Conservation (phyloP, 805 yeast species). For the Kluyveromyces aestuarii region DNA sequence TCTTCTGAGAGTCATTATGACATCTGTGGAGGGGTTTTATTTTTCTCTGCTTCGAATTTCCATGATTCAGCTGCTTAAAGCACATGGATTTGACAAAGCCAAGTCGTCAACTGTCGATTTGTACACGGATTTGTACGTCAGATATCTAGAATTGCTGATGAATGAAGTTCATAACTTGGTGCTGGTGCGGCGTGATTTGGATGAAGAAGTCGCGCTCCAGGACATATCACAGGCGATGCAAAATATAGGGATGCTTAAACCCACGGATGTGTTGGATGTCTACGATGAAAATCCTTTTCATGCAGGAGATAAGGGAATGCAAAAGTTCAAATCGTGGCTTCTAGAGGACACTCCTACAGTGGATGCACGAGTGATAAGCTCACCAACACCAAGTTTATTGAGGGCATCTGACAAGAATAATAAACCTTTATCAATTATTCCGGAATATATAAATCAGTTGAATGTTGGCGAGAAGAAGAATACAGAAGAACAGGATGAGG, state of each 20-base stretch:
- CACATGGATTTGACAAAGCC: slow-evolving; percentile 78
- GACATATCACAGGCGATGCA: slow-evolving; percentile 69
- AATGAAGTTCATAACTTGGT: slow-evolving; percentile 43
- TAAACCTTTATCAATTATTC: slow-evolving; percentile 21
- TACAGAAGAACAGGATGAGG: slow-evolving; percentile 11
- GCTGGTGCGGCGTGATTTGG: slow-evolving; percentile 36
- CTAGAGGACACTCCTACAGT: slow-evolving; percentile 34
- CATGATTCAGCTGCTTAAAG: slow-evolving; percentile 50
- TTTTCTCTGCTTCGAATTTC: slow-evolving; percentile 40
- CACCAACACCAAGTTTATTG: slow-evolving; percentile 25
- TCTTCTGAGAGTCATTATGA: slow-evolving; percentile 6
- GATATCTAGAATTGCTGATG: slow-evolving; percentile 49
- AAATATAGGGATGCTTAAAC: slow-evolving; percentile 52
- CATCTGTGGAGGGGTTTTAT: slow-evolving; percentile 33
- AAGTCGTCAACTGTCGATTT: slow-evolving; percentile 63
- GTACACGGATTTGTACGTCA: slow-evolving; percentile 65
- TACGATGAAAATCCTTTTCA: slow-evolving; percentile 38
- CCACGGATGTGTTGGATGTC: slow-evolving; percentile 45
- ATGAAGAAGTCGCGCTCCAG: slow-evolving; percentile 38
- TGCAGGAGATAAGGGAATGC: slow-evolving; percentile 38
- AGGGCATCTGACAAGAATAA: slow-evolving; percentile 10
- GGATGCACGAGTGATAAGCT: slow-evolving; percentile 33
- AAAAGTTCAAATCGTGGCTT: slow-evolving; percentile 49
- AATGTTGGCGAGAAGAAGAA: slow-evolving; percentile 10
- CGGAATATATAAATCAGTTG: slow-evolving; percentile 25